Evolutionary conservation across 768 basidiomycete species (phyloP), one percentile per base, ranked within the genome.

Genomic region (Mycena epipterygia): DNA sequence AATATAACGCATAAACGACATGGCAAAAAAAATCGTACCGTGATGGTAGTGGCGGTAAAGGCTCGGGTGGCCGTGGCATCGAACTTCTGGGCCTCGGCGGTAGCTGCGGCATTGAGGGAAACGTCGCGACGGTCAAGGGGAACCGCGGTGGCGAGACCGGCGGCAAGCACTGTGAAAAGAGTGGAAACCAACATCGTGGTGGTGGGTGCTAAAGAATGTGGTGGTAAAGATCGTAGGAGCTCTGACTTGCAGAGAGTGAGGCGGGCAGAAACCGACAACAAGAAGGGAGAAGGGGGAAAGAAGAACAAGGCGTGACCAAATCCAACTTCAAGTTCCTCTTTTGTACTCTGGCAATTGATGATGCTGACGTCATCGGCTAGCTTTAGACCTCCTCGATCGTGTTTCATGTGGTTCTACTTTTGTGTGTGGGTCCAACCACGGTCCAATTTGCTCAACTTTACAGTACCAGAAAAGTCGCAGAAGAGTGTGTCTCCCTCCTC

Each of bases 11-110:
- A 30, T 23, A 23, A 19, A 29, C 7, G 5, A 53, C 12, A 33
- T 59, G 19, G 12, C 42, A 46, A 16, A 13, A 53, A 55, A 19
- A 29, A 19, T 5, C 58, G 7, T 41, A 76, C 75, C 62, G 67
- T 73, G 39, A 77, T 76, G 14, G 67, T 70, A 21, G 73, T 68
- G 13, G 70, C 73, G 53, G 75, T 73, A 49, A 76, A 68, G 3
- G 76, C 76, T 30, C 75, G 75, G 27, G 71, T 76, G 17, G 76
- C 76, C 6, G 75, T 73, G 37, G 62, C 41, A 27, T 77, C 76
- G 2, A 42, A 37, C 12, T 66, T 53, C 64, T 77, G 76, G 6
- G 76, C 75, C 51, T 76, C 59, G 21, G 75, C 75, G 12, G 55
- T 59, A 1, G 71, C 74, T 7, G 73, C 52, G 14, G 48, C 46